Evolutionary conservation across 345 rosid genomes (phyloP), one percentile per base, ranked within the genome.

Genomic region (Citrus maxima): DNA sequence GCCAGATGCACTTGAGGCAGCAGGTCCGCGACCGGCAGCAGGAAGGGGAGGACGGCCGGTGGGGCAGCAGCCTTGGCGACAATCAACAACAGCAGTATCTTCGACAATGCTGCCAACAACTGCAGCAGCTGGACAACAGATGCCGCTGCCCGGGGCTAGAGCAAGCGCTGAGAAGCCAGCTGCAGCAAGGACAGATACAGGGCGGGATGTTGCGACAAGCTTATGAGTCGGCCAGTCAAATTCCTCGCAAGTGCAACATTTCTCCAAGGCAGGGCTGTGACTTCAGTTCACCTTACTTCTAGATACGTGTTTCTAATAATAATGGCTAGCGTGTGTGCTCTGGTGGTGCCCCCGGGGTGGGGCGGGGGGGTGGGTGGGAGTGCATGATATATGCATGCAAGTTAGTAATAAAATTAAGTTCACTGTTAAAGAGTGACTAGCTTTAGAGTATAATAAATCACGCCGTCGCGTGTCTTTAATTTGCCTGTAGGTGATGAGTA

Each of bases 111-210:
- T 87, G 89, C 75, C 61, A 73, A 46, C 82, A 84, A 69, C 68
- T 87, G 32, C 28, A 79, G 72, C 34, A 70, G 25, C 4, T 82
- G n/a, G 80, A 80, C 19, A 38, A 22, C 40, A 66, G 24, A 24
- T 87, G 88, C 81, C 76, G 84, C 12, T 87, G 90, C 77, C 38
- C 66, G 4, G 86, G 80, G 9, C 75, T 86, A 22, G 46, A 61
- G 72, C 63, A 73, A 27, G 60, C 72, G 0, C 12, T 58, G 37
- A 42, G 59, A 67, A 40, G 75, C 70, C 86, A 72, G 77, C 4
- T 10, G 75, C 30, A 51, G 18, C 67, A 54, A 24, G 78, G 60
- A 28, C 32, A 55, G 28, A 27, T 51, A 1, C 30, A 18, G 9
- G 65, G 78, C 2, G 10, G 42, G 62, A 34, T 75, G 46, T 27